A percentile compares a stretch with the other conserved stretches of the same genome.
Conservation (phyloP, 1,284 basidiomycete genomes). For the Ceratobasidium sp. region DNA sequence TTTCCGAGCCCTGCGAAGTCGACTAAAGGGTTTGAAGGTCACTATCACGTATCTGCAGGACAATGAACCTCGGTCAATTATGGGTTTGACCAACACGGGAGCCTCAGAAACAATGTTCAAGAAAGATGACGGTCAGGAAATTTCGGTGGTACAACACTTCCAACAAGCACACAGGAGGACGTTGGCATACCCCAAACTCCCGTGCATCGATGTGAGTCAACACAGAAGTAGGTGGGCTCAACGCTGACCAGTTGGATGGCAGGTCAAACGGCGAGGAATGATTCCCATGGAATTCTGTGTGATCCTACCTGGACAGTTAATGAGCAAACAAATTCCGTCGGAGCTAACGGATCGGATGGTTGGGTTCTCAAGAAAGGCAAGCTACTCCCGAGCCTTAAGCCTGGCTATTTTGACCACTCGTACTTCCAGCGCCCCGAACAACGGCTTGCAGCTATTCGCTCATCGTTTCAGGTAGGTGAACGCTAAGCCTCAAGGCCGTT, state of each 20-base stretch:
- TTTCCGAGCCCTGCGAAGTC: slow-evolving; percentile 56
- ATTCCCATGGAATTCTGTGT: slow-evolving; percentile 74
- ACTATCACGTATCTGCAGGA: slow-evolving; percentile 22
- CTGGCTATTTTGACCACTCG: not conserved
- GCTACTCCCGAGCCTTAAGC: not conserved
- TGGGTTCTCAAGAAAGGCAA: slow-evolving; percentile 65
- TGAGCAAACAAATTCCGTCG: slow-evolving; percentile 75
- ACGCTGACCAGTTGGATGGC: not conserved
- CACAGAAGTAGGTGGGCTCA: not conserved
- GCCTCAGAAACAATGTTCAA: slow-evolving; percentile 64
- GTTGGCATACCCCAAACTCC: slow-evolving; percentile 30
- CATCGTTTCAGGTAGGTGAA: slow-evolving; percentile 34
- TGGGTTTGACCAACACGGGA: slow-evolving; percentile 64
- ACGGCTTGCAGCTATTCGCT: slow-evolving; percentile 41
- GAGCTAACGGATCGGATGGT: slow-evolving; percentile 73
- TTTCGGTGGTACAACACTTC: slow-evolving; percentile 44
- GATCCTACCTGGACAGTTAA: slow-evolving; percentile 74
- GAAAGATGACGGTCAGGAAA: slow-evolving; percentile 46
- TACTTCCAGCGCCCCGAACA: slow-evolving; percentile 42
- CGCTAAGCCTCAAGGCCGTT: not conserved
- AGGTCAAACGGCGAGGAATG: not conserved
- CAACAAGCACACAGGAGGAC: slow-evolving; percentile 20
- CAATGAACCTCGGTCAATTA: slow-evolving; percentile 55
- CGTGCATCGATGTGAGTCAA: slow-evolving; percentile 43
- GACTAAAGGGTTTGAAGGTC: slow-evolving; percentile 10